Conservation (phyloP, 139 green algal genomes). For the Gonium pectorale region DNA sequence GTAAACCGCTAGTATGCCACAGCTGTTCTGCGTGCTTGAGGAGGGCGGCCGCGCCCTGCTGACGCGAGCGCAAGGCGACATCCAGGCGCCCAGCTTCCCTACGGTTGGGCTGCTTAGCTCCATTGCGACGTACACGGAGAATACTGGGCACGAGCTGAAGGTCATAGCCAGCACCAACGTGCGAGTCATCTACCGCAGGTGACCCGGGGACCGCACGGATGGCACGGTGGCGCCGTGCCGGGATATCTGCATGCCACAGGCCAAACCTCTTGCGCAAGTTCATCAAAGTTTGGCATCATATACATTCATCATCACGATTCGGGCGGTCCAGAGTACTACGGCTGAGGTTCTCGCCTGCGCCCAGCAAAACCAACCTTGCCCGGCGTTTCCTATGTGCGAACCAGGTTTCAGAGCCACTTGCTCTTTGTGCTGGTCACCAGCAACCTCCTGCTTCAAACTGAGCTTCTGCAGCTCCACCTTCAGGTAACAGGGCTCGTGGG, state of each 20-base stretch:
- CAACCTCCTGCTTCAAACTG: constrained; percentile 52
- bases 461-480: constrained; percentile 45
- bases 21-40: constrained; percentile 48
- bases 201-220: no score
- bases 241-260: no score
- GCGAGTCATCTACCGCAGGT: constrained; percentile 56
- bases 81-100: constrained; percentile 57
- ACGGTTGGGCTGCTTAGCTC: constrained; percentile 56
- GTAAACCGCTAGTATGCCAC: no score
- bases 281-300: no score
- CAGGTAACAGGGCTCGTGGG: no score
- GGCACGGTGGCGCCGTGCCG: no score
- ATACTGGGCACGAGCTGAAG: constrained; percentile 43
- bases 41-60: constrained; percentile 51
- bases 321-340: no score
- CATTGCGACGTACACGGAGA: constrained; percentile 51
- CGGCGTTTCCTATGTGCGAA: no score
- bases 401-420: constrained; percentile 51
- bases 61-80: constrained; percentile 47
- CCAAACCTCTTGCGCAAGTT: no score
- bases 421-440: constrained; percentile 60
- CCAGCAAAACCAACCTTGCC: no score
- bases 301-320: no score
- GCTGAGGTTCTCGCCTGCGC: no score
- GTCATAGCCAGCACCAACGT: constrained; percentile 53